Percentiles rank a stretch among this genome's conserved stretches.
Conservation (phyloP, 2,329 filamentous ascomycete species). For the Lachnum nothofagi region DNA sequence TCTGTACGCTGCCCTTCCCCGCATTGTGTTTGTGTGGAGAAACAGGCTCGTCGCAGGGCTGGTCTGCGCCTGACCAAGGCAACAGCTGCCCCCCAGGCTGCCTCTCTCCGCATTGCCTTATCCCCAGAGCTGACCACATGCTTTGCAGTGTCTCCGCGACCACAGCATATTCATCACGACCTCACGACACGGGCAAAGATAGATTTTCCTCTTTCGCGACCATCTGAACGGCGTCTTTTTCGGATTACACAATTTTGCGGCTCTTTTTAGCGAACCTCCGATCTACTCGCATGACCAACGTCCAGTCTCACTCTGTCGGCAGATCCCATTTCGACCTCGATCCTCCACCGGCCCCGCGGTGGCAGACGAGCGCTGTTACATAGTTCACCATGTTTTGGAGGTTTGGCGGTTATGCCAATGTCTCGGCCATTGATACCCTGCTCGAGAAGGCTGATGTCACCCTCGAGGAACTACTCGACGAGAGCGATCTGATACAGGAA, state of each 20-base stretch:
- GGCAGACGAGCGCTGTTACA: slow-evolving; percentile 30
- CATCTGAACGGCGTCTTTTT: slow-evolving; percentile 17
- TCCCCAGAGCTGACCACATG: slow-evolving; percentile 13
- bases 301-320: slow-evolving; percentile 18
- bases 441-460: slow-evolving; percentile 94
- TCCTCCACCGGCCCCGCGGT: slow-evolving; percentile 22
- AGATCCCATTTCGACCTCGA: slow-evolving; percentile 20
- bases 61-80: slow-evolving; percentile 16
- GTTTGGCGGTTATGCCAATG: slow-evolving; percentile 97
- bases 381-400: slow-evolving; percentile 91
- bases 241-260: slow-evolving; percentile 11
- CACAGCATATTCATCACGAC: slow-evolving; percentile 20
- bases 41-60: slow-evolving; percentile 19
- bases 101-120: slow-evolving; percentile 6
- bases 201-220: slow-evolving; percentile 15
- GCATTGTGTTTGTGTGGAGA: slow-evolving; percentile 6
- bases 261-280: slow-evolving; percentile 17
- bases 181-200: slow-evolving; percentile 22
- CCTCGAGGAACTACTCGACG: slow-evolving; percentile 91
- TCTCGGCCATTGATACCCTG: slow-evolving; percentile 92
- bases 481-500: slow-evolving; percentile 94
- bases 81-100: slow-evolving; percentile 16
- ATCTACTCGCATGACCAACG: slow-evolving; percentile 31
- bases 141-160: slow-evolving; percentile 15
- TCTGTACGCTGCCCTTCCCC: slow-evolving; percentile 18